phyloP scores from a whole-genome alignment of 495 filamentous ascomycete species.

The Trichoderma virens region DNA sequence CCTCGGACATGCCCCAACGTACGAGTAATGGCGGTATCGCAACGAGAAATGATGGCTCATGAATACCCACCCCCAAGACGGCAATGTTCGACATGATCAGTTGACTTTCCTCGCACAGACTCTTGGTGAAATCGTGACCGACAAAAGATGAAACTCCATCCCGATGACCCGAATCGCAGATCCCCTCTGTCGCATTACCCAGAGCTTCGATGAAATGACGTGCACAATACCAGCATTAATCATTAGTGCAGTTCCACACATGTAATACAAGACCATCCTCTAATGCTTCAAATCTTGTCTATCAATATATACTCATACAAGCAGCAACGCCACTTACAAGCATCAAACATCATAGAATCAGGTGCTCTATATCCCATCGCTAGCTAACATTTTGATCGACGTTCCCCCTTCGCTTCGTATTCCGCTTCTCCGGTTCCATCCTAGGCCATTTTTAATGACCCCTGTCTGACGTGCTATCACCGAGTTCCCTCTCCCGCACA shows the following conservation, averaged over 20 bases:
- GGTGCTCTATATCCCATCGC: not conserved
- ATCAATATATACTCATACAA: not conserved
- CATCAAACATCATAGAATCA: too few relatives aligned
- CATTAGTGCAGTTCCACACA: not conserved
- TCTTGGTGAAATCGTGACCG: not conserved
- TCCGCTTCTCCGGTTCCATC: not conserved
- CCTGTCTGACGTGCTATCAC: not conserved
- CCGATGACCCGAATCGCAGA: not conserved
- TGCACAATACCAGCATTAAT: not conserved
- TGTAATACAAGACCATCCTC: too few relatives aligned
- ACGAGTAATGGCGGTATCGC: too few relatives aligned
- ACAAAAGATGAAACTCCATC: not conserved
- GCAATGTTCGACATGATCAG: not conserved
- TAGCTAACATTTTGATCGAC: constrained; percentile 2
- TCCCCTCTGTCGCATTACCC: not conserved
- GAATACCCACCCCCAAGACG: too few relatives aligned
- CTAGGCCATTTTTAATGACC: not conserved
- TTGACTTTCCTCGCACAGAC: not conserved
- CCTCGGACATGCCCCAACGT: too few relatives aligned
- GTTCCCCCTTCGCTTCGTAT: not conserved
- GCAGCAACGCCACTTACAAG: not conserved
- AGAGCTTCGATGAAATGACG: not conserved
- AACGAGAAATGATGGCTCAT: too few relatives aligned
- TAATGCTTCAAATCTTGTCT: too few relatives aligned
- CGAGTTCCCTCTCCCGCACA: not conserved